Evolutionary conservation across 768 basidiomycete genomes (phyloP).

Genomic region (Psilocybe sp.): DNA sequence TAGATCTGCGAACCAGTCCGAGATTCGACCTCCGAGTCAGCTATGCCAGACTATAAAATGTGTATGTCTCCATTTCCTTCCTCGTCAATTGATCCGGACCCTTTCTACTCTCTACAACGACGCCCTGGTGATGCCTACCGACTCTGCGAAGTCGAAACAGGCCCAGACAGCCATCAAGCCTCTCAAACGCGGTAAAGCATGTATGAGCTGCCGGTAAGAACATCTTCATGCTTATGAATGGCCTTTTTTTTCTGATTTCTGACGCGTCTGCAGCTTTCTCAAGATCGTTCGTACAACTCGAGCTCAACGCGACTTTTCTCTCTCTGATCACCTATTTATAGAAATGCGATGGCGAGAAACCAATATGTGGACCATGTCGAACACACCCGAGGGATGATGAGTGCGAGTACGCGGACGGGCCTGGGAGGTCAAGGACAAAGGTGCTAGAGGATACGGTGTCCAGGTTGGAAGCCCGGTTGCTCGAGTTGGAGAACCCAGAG

Average conservation of each 20-base stretch:
- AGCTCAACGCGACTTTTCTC: not conserved
- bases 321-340: conserved; percentile 8
- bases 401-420: conserved; percentile 71
- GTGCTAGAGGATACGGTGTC: conserved; percentile 58
- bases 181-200: conserved; percentile 52
- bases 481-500: conserved; percentile 55
- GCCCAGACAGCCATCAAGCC: conserved; percentile 34
- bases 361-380: conserved; percentile 62
- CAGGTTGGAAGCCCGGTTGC: conserved; percentile 53
- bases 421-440: conserved; percentile 56
- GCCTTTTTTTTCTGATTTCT: conserved; percentile 7
- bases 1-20: conserved; percentile 7
- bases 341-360: conserved; percentile 69
- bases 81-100: conserved; percentile 33
- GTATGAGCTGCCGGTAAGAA: conserved; percentile 50
- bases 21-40: conserved; percentile 22
- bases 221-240: conserved; percentile 1
- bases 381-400: conserved; percentile 59
- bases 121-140: conserved; percentile 37
- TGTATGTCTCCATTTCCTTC: conserved; percentile 14
- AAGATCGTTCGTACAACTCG: conserved; percentile 41
- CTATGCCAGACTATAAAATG: conserved; percentile 32
- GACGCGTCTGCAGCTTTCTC: conserved; percentile 32
- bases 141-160: conserved; percentile 29
- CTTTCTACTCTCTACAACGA: conserved; percentile 13